Conservation (phyloP, 768 basidiomycete species). For the Psilocybe cubensis region DNA sequence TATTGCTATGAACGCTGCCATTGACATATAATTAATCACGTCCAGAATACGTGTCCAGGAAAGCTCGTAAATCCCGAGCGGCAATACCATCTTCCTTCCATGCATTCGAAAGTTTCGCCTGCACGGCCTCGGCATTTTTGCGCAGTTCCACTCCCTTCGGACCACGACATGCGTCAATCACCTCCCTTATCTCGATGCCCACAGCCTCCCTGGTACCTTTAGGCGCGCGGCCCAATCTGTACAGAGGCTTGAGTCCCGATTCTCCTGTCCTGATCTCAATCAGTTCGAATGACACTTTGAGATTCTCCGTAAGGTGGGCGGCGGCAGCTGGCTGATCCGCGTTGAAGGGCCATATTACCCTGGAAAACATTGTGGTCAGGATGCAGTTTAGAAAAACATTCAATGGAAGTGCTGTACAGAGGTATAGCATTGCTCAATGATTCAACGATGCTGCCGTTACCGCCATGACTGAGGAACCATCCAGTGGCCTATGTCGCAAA, state of each 20-base stretch:
- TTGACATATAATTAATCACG: not conserved
- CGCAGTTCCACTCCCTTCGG: slow-evolving; percentile 1
- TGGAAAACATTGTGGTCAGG: not conserved
- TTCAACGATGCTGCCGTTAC: slow-evolving; percentile 9
- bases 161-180: slow-evolving; percentile 4
- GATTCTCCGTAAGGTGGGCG: slow-evolving; percentile 6
- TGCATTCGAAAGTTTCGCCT: not conserved
- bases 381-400: not conserved
- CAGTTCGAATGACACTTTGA: slow-evolving; percentile 16
- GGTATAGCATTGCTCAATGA: slow-evolving; percentile 9
- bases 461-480: slow-evolving; percentile 14
- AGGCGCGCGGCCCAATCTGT: slow-evolving; percentile 1
- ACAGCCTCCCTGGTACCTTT: slow-evolving; percentile 18
- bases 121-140: slow-evolving; percentile 4
- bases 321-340: slow-evolving; percentile 9
- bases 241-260: slow-evolving; percentile 10
- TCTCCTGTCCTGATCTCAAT: slow-evolving; percentile 17
- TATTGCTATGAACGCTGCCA: too few relatives aligned
- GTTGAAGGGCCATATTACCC: slow-evolving; percentile 12
- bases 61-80: not conserved
- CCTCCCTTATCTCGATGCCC: slow-evolving; percentile 9
- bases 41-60: slow-evolving; percentile 4
- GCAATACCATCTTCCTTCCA: slow-evolving; percentile 6
- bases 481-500: slow-evolving; percentile 1
- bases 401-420: not conserved